Base-by-base conservation (phyloP, 148 eudicot species). In the Pouteria glomerata region DNA sequence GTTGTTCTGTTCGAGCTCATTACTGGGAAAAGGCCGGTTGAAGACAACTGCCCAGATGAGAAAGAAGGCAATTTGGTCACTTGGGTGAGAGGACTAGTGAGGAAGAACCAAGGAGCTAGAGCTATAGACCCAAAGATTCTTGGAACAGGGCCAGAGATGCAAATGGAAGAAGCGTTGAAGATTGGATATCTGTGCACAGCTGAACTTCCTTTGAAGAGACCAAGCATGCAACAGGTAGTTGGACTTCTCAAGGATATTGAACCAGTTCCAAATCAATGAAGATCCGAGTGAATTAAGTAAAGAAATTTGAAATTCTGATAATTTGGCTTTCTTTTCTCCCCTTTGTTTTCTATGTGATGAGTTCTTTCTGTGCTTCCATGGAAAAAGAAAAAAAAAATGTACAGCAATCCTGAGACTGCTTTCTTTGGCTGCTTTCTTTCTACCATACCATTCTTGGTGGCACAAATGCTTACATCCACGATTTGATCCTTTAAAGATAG, bases 101-200 rank as follows among this genome's bases (percentile, higher is more conserved):
- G 82, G 79, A 79, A 68, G 53, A 83, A 78, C 76, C 75, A 78
- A 42, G 82, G 71, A 1, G 74, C 65, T 60, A 74, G 62, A 33
- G 83, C 83, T 34, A 80, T 87, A 4, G 86, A 87, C 45, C 84
- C 82, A 7, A 87, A 85, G 74, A 80, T 87, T 39, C 70, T 76
- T 39, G 88, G 75, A 42, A 77, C 82, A 6, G 85, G 79, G 53
- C 33, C 37, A 0, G 88, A 85, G 42, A 53, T 41, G 19, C 85
- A 82, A 70, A 79, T 87, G 78, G 73, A 55, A 44, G 88, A 85
- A 73, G 88, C 86, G 39, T 71, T 87, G 78, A 84, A 82, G 72
- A 83, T 87, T 19, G 91, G 88, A 51, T 87, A 85, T 58, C 80
- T 87, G 27, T 87, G 91, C 81, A 87, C 91, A 0, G 91, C 91